phyloP scores from a whole-genome alignment of 805 yeast genomes.

The Candida chilensis region DNA sequence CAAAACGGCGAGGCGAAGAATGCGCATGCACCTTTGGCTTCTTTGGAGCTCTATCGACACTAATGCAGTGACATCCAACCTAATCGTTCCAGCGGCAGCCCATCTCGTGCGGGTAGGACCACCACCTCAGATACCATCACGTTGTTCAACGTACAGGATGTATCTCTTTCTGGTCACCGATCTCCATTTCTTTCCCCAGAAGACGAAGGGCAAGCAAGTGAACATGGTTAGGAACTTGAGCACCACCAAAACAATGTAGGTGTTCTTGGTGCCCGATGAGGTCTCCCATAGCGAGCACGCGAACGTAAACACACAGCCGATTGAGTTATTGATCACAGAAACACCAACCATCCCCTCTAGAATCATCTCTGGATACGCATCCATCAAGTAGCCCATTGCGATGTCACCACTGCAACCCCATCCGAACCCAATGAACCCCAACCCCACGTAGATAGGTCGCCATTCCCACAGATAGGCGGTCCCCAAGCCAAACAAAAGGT shows the following conservation, averaged over 20 bases:
- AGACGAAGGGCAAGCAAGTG: slow-evolving; percentile 45
- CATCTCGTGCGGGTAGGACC: too few species aligned
- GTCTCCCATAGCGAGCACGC: slow-evolving; percentile 54
- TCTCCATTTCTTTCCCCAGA: slow-evolving; percentile 53
- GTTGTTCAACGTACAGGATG: slow-evolving; percentile 39
- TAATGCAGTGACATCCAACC: too few species aligned
- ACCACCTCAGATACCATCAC: slow-evolving; percentile 35
- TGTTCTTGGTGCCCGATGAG: slow-evolving; percentile 45
- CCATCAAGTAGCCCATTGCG: slow-evolving; percentile 60
- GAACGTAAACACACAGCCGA: slow-evolving; percentile 61
- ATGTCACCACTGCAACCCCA: slow-evolving; percentile 69
- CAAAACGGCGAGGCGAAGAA: too few species aligned
- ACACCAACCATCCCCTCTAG: slow-evolving; percentile 69
- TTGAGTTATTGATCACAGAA: slow-evolving; percentile 50
- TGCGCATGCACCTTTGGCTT: too few species aligned
- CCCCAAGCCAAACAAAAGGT: slow-evolving; percentile 58
- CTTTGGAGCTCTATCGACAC: too few species aligned
- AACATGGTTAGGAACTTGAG: slow-evolving; percentile 50
- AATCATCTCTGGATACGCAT: slow-evolving; percentile 59
- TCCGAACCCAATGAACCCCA: slow-evolving; percentile 59
- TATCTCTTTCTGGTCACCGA: slow-evolving; percentile 50
- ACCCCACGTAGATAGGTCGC: slow-evolving; percentile 47
- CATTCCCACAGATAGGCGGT: slow-evolving; percentile 46
- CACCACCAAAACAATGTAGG: slow-evolving; percentile 53
- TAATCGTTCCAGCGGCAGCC: too few species aligned